Conservation (phyloP, 148 eudicot species). For the Fagopyrum tataricum region DNA sequence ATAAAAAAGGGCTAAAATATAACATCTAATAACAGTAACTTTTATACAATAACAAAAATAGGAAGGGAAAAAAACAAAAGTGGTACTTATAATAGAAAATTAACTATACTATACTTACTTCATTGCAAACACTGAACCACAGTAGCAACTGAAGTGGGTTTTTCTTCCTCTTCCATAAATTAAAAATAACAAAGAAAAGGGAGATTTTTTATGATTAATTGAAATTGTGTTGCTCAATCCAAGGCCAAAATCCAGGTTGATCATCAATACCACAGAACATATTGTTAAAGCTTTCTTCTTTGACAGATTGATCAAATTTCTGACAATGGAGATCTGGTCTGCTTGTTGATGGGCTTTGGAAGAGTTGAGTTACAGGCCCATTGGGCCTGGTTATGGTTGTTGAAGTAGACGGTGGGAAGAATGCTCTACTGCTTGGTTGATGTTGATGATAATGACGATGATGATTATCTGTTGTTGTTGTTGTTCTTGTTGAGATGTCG, state of each 20-base stretch:
- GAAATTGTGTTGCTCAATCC: slow-evolving; percentile 82
- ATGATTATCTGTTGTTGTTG: slow-evolving; percentile 41
- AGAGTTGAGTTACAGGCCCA: slow-evolving; percentile 33
- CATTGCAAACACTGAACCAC: slow-evolving; percentile 4
- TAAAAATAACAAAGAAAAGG: background rate
- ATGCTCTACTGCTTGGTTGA: slow-evolving; percentile 22
- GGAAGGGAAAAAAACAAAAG: background rate
- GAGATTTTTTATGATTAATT: slow-evolving; percentile 21
- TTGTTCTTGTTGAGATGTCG: slow-evolving; percentile 64
- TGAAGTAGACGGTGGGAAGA: slow-evolving; percentile 46
- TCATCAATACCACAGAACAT: slow-evolving; percentile 83
- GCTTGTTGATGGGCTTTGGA: slow-evolving; percentile 39
- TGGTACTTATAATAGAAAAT: background rate
- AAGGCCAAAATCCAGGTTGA: slow-evolving; percentile 81
- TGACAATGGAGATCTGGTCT: slow-evolving; percentile 24
- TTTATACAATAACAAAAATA: background rate
- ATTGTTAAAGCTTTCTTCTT: slow-evolving; percentile 69
- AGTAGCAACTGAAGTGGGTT: background rate
- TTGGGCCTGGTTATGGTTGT: slow-evolving; percentile 1
- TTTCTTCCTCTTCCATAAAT: background rate
- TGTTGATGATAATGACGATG: slow-evolving; percentile 18
- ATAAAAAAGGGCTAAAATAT: background rate
- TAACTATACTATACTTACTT: slow-evolving; percentile 6
- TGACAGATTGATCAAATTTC: slow-evolving; percentile 34
- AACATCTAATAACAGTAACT: slow-evolving; percentile 6